Percentiles rank a stretch among this genome's conserved stretches.
phyloP scores from a whole-genome alignment of 768 basidiomycete genomes.

The Tremella fuciformis region DNA sequence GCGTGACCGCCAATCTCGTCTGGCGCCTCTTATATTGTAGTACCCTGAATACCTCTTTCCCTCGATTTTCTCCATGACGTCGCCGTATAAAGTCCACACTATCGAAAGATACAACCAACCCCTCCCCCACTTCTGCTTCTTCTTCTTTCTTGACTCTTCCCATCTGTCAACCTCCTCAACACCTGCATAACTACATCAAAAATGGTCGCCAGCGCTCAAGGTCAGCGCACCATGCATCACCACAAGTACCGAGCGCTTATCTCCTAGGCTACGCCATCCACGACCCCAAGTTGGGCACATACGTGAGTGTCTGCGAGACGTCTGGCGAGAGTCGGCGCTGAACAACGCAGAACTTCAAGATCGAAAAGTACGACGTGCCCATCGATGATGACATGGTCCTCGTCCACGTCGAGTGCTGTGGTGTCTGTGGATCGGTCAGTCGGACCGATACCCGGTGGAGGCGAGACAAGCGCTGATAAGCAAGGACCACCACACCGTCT shows the following conservation, averaged over 20 bases:
- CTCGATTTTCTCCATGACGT: too few relatives aligned
- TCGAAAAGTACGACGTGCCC: slow-evolving; percentile 48
- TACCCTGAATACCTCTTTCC: too few relatives aligned
- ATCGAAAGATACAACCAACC: too few relatives aligned
- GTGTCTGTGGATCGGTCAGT: slow-evolving; percentile 46
- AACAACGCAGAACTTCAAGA: slow-evolving; percentile 42
- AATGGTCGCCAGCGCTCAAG: slow-evolving; percentile 37
- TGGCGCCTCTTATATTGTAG: too few relatives aligned
- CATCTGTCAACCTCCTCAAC: too few relatives aligned
- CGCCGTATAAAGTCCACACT: too few relatives aligned
- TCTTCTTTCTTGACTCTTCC: too few relatives aligned
- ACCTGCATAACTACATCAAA: too few relatives aligned
- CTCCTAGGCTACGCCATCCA: slow-evolving; percentile 42
- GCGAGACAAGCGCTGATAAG: background rate
- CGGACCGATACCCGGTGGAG: background rate
- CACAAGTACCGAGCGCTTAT: slow-evolving; percentile 7
- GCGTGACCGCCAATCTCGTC: too few relatives aligned
- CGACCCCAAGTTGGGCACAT: slow-evolving; percentile 41
- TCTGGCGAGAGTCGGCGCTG: background rate
- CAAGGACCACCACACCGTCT: slow-evolving; percentile 52
- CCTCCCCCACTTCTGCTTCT: too few relatives aligned
- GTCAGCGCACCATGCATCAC: background rate
- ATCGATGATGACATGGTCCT: slow-evolving; percentile 45
- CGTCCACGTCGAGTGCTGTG: slow-evolving; percentile 48
- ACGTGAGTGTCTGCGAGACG: background rate